Conservation (phyloP, 2,329 filamentous ascomycete genomes). For the Ilyonectria mors-panacis region DNA sequence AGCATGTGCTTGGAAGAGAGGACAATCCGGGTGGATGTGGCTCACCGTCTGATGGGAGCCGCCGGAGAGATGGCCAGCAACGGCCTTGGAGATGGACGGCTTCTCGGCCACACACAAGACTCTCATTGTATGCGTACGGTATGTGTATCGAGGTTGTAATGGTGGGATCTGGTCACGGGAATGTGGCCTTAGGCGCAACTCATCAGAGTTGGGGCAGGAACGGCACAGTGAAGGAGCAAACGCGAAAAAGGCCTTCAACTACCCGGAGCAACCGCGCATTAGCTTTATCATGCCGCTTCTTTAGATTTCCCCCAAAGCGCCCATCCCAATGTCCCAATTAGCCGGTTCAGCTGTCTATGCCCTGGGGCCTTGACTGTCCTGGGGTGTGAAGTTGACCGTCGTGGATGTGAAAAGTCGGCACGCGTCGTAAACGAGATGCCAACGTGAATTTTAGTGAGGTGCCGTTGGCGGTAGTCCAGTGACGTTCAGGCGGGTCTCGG, state of each 20-base stretch:
- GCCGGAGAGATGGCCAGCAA: constrained; percentile 90
- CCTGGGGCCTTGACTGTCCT: not conserved
- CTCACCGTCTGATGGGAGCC: constrained; percentile 79
- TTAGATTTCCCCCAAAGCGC: not conserved
- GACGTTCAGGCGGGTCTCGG: constrained; percentile 31
- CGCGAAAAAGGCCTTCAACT: constrained; percentile 3
- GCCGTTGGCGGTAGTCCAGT: constrained; percentile 23
- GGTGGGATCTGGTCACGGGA: constrained; percentile 9
- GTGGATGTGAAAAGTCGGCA: constrained; percentile 14
- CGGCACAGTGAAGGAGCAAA: constrained; percentile 3
- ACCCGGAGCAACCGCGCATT: not conserved
- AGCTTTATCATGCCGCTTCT: constrained; percentile 5
- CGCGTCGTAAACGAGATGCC: constrained; percentile 4
- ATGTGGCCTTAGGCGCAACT: constrained; percentile 14
- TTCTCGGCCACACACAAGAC: constrained; percentile 74
- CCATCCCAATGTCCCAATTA: not conserved
- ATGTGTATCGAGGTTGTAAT: not conserved
- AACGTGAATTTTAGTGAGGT: constrained; percentile 32
- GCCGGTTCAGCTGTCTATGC: not conserved
- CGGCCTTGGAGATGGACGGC: constrained; percentile 95
- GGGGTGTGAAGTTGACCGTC: constrained; percentile 4
- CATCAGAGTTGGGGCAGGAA: constrained; percentile 7
- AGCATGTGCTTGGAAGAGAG: constrained; percentile 32
- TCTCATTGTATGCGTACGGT: constrained; percentile 56
- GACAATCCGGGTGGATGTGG: not conserved